Evolutionary conservation across 306 rosid species (phyloP), one percentile per base, ranked within the genome.

Genomic region (Rubus idaeus): DNA sequence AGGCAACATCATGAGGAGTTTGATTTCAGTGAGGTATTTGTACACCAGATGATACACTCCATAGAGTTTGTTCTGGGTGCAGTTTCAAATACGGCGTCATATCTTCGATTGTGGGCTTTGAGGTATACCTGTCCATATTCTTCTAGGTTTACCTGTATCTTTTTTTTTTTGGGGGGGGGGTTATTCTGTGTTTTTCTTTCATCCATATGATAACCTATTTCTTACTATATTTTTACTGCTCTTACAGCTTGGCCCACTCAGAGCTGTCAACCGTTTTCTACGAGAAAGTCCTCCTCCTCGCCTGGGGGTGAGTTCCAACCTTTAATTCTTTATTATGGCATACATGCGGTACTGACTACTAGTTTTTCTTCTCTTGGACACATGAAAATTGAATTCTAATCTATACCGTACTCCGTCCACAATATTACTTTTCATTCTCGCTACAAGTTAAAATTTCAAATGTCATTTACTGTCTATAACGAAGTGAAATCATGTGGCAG

Each of bases 41-140:
- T 96, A 77, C 99, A 96, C 82, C 99, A 96, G 89, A 92, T 92
- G 99, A 96, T 96, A 78, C 99, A 96, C 73, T 85, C 99, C 76
- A 96, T 96, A 79, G 99, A 96, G 89, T 96, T 96, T 69, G 88
- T 96, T 83, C 87, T 96, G 63, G 99, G 99, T 84, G 97, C 99
- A 58, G 99, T 96, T 85, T 96, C 99, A 42, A 96, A 96, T 85
- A 96, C 99, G 0, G 99, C 99, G 37, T 96, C 99, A 17, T 96
- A 96, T 89, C 99, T 96, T 76, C 99, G 99, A 77, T 97, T 96
- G 60, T 96, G 99, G 99, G 99, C 99, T 81, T 89, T 96, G 70
- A 96, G 99, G 99, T 92, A 80, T 77, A 46, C 52, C 86, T 76
- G 56, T 23, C 13, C 10, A n/a, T 37, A 11, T 62, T 35, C 8